Percentiles rank a stretch among this genome's conserved stretches.
These are phyloP conservation scores for Halenospora varia DNA, from an alignment of 495 filamentous ascomycete species.

Conservation along the genomic window DNA sequence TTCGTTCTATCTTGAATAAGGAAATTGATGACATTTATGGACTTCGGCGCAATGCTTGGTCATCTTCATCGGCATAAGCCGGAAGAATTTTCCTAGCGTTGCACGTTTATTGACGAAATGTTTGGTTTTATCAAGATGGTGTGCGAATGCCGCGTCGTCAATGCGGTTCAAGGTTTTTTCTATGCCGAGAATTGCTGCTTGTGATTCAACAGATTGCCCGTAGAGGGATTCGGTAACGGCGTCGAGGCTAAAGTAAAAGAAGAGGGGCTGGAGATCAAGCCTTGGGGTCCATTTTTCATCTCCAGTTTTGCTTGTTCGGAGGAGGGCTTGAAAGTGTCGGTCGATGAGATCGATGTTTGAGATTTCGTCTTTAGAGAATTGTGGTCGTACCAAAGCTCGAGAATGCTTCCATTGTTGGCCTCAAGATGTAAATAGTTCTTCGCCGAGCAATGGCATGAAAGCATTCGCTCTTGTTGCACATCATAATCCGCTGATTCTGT, in stretches of 20 bases:
- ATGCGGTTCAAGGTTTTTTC: not conserved
- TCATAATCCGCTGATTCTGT: conserved; percentile 56
- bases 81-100: conserved; percentile 42
- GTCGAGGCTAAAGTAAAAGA: too few species aligned
- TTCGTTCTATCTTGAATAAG: conserved; percentile 40
- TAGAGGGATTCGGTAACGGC: too few species aligned
- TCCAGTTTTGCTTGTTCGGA: conserved; percentile 36
- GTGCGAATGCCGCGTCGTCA: not conserved
- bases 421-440: conserved; percentile 38
- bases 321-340: conserved; percentile 49
- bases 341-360: conserved; percentile 58
- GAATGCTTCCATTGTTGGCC: conserved; percentile 37
- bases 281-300: too few species aligned
- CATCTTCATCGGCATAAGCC: conserved; percentile 41
- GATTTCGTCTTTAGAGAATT: conserved; percentile 31
- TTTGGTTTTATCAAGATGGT: not conserved
- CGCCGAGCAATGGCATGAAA: conserved; percentile 28
- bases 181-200: not conserved
- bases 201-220: too few species aligned
- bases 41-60: conserved; percentile 35
- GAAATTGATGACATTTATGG: conserved; percentile 44
- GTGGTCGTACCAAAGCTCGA: conserved; percentile 36
- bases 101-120: conserved; percentile 26
- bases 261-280: too few species aligned
- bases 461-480: conserved; percentile 16